phyloP scores from a whole-genome alignment of 2,329 filamentous ascomycete genomes.

The Knoxdaviesia proteae region DNA sequence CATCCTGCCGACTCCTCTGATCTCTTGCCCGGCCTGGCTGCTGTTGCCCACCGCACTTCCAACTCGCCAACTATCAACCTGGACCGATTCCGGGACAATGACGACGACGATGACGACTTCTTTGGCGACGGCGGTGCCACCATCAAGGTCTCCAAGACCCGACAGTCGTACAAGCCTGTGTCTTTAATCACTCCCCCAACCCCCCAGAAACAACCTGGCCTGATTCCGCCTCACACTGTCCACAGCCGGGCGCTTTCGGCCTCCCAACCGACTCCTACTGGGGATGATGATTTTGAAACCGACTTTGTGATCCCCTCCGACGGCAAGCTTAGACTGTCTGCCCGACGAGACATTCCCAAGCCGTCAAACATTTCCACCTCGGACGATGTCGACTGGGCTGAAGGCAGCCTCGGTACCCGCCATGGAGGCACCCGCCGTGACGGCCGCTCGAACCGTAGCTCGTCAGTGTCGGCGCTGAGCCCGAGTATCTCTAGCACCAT shows the following conservation, averaged over 20 bases:
- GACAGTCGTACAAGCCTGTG: constrained; percentile 26
- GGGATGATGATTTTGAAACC: constrained; percentile 48
- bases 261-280: constrained; percentile 7
- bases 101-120: constrained; percentile 39
- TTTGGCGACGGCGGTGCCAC: constrained; percentile 43
- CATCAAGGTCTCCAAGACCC: constrained; percentile 44
- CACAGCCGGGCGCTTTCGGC: not conserved
- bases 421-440: constrained; percentile 74
- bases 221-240: not conserved
- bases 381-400: constrained; percentile 83
- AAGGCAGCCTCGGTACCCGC: constrained; percentile 78
- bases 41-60: constrained; percentile 1
- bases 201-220: constrained; percentile 19
- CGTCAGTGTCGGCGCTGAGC: constrained; percentile 72
- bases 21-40: too few relatives aligned
- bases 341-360: constrained; percentile 37
- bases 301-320: constrained; percentile 53
- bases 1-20: constrained; percentile 5
- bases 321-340: constrained; percentile 43
- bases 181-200: constrained; percentile 35
- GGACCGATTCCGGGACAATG: constrained; percentile 41
- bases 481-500: constrained; percentile 84
- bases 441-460: constrained; percentile 61
- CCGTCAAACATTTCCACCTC: constrained; percentile 23
- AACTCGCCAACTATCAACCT: constrained; percentile 29